Percentiles rank a stretch among this genome's conserved stretches.
Evolutionary conservation across 352 stramenopile genomes (phyloP).

Genomic region (Pythium scleroteichum): DNA sequence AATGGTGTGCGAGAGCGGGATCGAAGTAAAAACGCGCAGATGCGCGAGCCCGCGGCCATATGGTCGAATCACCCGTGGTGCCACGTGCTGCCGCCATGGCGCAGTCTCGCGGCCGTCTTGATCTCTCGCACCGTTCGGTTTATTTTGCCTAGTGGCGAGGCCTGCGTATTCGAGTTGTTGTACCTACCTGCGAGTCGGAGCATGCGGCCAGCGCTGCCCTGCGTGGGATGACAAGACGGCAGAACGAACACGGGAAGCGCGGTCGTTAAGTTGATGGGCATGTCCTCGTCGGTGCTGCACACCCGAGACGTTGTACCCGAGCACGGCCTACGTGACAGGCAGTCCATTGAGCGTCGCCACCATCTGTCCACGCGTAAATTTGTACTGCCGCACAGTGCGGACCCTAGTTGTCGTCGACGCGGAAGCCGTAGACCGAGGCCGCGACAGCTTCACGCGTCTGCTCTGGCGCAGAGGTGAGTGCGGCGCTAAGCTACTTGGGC

Average conservation of each 20-base stretch:
- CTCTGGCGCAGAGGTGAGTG: not conserved
- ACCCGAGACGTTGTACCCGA: slow-evolving; percentile 22
- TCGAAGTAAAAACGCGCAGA: too few species aligned
- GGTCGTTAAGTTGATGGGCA: slow-evolving; percentile 24
- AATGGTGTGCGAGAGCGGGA: too few species aligned
- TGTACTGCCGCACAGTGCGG: slow-evolving; percentile 1
- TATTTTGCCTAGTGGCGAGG: slow-evolving; percentile 24
- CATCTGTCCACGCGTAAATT: not conserved
- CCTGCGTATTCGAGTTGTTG: slow-evolving; percentile 16
- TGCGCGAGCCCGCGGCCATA: too few species aligned
- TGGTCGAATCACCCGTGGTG: slow-evolving; percentile 49
- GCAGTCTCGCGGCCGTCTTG: slow-evolving; percentile 42
- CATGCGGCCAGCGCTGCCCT: slow-evolving; percentile 38
- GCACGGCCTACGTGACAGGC: not conserved
- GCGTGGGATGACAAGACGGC: slow-evolving; percentile 33
- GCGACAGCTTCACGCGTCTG: not conserved
- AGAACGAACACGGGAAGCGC: slow-evolving; percentile 39
- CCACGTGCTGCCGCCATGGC: slow-evolving; percentile 21
- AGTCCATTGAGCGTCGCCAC: slow-evolving; percentile 2
- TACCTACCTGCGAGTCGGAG: slow-evolving; percentile 37
- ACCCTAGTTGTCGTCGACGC: slow-evolving; percentile 1
- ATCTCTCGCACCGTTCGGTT: slow-evolving; percentile 29
- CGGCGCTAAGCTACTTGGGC: slow-evolving; percentile 34
- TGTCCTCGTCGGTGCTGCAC: slow-evolving; percentile 18
- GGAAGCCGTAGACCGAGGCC: slow-evolving; percentile 4